Base-by-base conservation (phyloP, 2,329 filamentous ascomycete species). In the Magnaporthiopsis incrustans region DNA sequence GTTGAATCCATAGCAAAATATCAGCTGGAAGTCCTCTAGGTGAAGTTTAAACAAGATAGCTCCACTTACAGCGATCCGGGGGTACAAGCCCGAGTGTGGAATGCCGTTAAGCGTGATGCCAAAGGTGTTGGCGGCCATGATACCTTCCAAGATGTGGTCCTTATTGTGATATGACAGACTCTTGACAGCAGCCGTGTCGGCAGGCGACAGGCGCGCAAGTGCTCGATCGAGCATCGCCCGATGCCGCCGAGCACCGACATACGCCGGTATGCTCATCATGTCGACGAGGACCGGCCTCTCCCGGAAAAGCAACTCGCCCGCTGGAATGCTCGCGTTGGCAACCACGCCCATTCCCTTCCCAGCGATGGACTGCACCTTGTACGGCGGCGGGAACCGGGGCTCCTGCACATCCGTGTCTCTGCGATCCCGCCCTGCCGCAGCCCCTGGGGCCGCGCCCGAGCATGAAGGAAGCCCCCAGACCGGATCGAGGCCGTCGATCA, bases 311-410 rank as follows among this genome's bases (percentile, higher is more conserved):
- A 62, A 61, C 38, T 69, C 67, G 60, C 69, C 68, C 25, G 66
- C 64, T 3, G 53, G 10, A 25, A 70, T 67, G 11, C 59, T 63
- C 2, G 65, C 65, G n/a, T 60, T 69, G 4, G 70, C 69, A 3
- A 71, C 59, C 3, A 70, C 64, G 18, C 70, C 71, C 57, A 69
- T 69, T 4, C 70, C 71, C 12, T 68, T 67, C 14, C 67, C 67
- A 0, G 67, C 68, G 1, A 72, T 44, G 26, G 67, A 64, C 25
- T 59, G 57, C 6, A 72, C 61, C 27, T 60, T 66, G 61, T 69
- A 69, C 14, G 63, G 64, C 10, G 59, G 44, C 53, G 61, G 61
- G 3, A n/a, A n/a, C 22, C 61, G 56, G 12, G 56, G 56, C 26
- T 38, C 53, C 27, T 11, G 44, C 44, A 53, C 5, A 3, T n/a